Percentiles rank a stretch among this genome's conserved stretches.
Conservation (phyloP, 257 asterid genomes). For the Solanum neorickii region DNA sequence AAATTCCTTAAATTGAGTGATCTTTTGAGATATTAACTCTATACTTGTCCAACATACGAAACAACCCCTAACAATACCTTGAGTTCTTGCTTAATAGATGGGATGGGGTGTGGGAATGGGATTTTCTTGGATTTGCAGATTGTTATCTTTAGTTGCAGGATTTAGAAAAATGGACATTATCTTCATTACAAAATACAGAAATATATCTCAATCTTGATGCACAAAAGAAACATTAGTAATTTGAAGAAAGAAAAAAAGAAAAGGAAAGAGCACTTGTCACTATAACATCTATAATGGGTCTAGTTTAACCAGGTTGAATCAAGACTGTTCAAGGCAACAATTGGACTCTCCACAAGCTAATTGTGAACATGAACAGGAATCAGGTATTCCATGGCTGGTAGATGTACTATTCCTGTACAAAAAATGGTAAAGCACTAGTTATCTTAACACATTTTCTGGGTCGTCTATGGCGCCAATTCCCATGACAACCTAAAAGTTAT, state of each 20-base stretch:
- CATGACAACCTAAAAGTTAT: slow-evolving; percentile 40
- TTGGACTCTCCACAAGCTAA: not conserved
- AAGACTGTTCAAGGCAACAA: not conserved
- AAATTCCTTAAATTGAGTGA: no score
- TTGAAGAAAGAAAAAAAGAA: not conserved
- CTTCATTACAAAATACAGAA: not conserved
- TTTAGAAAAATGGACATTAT: not conserved
- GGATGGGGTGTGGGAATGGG: not conserved
- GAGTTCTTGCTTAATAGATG: not conserved
- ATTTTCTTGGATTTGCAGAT: not conserved
- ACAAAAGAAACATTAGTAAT: not conserved
- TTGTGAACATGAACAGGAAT: not conserved
- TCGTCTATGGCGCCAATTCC: not conserved
- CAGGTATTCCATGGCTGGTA: not conserved
- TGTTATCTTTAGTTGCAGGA: not conserved
- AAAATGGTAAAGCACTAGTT: not conserved
- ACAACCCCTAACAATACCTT: not conserved
- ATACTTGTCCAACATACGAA: no score
- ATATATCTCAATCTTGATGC: not conserved
- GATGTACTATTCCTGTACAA: not conserved
- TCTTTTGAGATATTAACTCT: no score
- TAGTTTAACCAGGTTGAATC: not conserved
- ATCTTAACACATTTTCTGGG: not conserved
- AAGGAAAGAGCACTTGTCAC: not conserved
- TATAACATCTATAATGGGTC: not conserved